These are phyloP conservation scores for Lanmaoa pseudosensibilis DNA, from an alignment of 768 basidiomycete species.

Conservation along the genomic window DNA sequence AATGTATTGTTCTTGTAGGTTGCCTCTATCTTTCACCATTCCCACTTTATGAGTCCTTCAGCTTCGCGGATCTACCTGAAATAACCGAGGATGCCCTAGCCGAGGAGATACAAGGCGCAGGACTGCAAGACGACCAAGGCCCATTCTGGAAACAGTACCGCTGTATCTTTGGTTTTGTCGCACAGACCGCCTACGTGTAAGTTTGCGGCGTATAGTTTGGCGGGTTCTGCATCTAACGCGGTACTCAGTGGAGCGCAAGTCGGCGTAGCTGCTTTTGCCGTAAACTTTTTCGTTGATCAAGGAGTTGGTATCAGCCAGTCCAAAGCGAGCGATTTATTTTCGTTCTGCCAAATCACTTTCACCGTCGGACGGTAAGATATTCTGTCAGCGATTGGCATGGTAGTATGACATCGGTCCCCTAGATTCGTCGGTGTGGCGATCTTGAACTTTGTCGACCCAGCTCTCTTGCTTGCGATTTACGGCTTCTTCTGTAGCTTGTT, in stretches of 20 bases:
- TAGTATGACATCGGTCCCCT: conserved; percentile 15
- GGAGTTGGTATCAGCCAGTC: conserved; percentile 51
- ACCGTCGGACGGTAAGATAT: conserved; percentile 52
- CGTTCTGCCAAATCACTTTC: conserved; percentile 71
- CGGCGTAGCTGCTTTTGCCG: conserved; percentile 62
- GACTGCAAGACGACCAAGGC: conserved; percentile 42
- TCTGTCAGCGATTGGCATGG: neutral
- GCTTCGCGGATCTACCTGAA: conserved; percentile 68
- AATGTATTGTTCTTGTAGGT: conserved; percentile 65
- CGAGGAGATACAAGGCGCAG: conserved; percentile 46
- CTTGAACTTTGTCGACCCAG: conserved; percentile 64
- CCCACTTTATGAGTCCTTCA: conserved; percentile 19
- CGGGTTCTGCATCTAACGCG: neutral
- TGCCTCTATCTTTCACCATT: neutral
- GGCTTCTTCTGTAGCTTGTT: conserved; percentile 52
- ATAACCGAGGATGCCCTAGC: conserved; percentile 67
- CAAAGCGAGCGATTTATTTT: conserved; percentile 62
- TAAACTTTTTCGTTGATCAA: conserved; percentile 70
- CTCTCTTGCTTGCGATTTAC: conserved; percentile 57
- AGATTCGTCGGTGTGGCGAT: conserved; percentile 63
- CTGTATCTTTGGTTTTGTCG: conserved; percentile 70
- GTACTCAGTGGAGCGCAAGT: conserved; percentile 59
- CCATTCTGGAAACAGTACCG: conserved; percentile 71
- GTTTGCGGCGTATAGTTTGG: conserved; percentile 19
- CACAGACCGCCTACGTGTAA: conserved; percentile 67